Percentiles rank a stretch among this genome's conserved stretches.
These are phyloP conservation scores for Ganoderma sinense DNA, from an alignment of 1,284 basidiomycete genomes.

Conservation along the genomic window DNA sequence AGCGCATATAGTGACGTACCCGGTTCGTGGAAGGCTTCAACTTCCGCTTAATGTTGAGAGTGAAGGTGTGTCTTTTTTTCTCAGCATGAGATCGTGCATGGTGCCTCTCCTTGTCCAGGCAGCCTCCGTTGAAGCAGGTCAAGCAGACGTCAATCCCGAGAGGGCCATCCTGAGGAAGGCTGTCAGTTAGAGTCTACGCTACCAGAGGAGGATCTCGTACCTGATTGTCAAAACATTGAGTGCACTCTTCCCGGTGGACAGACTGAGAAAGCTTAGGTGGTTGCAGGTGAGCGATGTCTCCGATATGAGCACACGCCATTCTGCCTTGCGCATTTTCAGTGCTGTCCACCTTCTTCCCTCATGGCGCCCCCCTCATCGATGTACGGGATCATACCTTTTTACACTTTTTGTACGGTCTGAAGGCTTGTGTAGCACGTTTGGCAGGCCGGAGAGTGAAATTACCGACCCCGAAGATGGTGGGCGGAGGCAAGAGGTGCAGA, in stretches of 20 bases:
- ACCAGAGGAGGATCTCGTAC: slow-evolving; percentile 49
- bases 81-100: slow-evolving; percentile 79
- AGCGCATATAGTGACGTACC: slow-evolving; percentile 51
- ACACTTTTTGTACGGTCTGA: background rate
- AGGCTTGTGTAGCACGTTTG: background rate
- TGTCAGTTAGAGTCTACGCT: slow-evolving; percentile 8
- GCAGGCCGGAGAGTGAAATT: background rate
- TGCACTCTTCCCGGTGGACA: slow-evolving; percentile 91
- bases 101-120: slow-evolving; percentile 65
- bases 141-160: slow-evolving; percentile 92
- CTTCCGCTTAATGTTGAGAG: slow-evolving; percentile 84
- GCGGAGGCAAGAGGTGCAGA: background rate
- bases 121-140: slow-evolving; percentile 93
- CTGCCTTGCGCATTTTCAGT: slow-evolving; percentile 5
- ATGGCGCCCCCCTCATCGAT: slow-evolving; percentile 12
- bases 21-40: slow-evolving; percentile 72
- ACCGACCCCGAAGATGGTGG: background rate
- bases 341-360: background rate
- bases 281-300: slow-evolving; percentile 47
- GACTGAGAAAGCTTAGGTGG: slow-evolving; percentile 54
- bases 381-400: slow-evolving; percentile 23
- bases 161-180: slow-evolving; percentile 63
- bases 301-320: slow-evolving; percentile 43
- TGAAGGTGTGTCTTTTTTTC: slow-evolving; percentile 79
- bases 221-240: slow-evolving; percentile 96